Evolutionary conservation across 1,284 basidiomycete genomes (phyloP).

Genomic region (Somion occarium): DNA sequence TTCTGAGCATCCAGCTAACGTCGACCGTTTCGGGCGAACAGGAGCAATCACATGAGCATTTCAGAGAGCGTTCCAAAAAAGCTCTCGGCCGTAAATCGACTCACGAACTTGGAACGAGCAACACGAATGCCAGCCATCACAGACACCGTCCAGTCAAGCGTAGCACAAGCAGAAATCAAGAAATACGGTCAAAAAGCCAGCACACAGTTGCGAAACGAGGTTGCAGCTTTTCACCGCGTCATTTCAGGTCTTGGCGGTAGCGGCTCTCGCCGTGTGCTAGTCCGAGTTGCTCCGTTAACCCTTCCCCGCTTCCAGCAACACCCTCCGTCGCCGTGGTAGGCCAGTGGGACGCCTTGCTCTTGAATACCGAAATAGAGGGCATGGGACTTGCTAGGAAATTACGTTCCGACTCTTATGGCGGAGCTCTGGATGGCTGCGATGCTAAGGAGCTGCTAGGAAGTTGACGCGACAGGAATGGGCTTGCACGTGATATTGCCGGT

Average conservation of each 20-base stretch:
- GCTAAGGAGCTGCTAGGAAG: too few species aligned
- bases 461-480: neutral
- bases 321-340: neutral
- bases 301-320: neutral
- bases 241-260: slow-evolving; percentile 6
- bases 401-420: too few species aligned
- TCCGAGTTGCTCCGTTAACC: slow-evolving; percentile 14
- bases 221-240: neutral
- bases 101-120: slow-evolving; percentile 25
- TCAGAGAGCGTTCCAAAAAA: slow-evolving; percentile 3
- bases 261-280: slow-evolving; percentile 11
- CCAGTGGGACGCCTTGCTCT: too few species aligned
- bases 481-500: slow-evolving; percentile 17
- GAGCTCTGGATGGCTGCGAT: too few species aligned
- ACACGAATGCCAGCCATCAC: slow-evolving; percentile 26
- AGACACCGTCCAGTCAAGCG: neutral
- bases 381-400: too few species aligned
- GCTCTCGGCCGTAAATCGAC: too few species aligned
- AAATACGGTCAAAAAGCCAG: neutral
- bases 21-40: slow-evolving; percentile 14
- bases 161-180: slow-evolving; percentile 3
- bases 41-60: slow-evolving; percentile 32
- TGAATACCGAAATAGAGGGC: neutral
- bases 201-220: neutral
- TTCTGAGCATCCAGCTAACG: slow-evolving; percentile 23